Conservation (phyloP, 148 eudicot genomes). For the Vaccinium macrocarpon region DNA sequence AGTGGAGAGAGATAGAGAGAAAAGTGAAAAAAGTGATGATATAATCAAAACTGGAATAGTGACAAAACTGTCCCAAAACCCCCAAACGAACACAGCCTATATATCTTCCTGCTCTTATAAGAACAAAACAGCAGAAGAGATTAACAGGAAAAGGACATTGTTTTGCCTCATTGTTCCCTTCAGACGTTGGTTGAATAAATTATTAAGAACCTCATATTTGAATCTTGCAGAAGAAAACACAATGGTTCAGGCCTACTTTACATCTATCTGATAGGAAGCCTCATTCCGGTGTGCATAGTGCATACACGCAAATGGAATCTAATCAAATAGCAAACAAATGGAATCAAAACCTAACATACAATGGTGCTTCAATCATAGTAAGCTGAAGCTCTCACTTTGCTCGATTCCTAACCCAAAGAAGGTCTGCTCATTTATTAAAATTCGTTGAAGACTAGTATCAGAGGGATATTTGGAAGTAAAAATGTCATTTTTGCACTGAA, state of each 20-base stretch:
- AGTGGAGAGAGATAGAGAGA: too few relatives aligned
- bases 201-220: neutral
- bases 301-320: neutral
- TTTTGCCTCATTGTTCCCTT: neutral
- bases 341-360: too few relatives aligned
- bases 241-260: neutral
- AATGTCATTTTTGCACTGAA: neutral
- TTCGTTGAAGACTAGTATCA: neutral
- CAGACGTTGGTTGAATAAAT: too few relatives aligned
- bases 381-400: conserved; percentile 44
- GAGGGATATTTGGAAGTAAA: neutral
- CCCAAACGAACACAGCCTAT: too few relatives aligned
- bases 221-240: neutral
- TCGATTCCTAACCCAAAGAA: conserved; percentile 93
- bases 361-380: neutral
- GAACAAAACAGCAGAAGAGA: neutral
- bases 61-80: too few relatives aligned
- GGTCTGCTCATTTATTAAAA: conserved; percentile 33
- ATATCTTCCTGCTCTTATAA: neutral
- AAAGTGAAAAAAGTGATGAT: too few relatives aligned
- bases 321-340: too few relatives aligned
- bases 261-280: neutral
- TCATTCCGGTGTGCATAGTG: neutral
- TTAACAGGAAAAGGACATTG: neutral
- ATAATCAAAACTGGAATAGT: too few relatives aligned